phyloP scores from a whole-genome alignment of 2,329 filamentous ascomycete genomes.

The Colletotrichum siamense region DNA sequence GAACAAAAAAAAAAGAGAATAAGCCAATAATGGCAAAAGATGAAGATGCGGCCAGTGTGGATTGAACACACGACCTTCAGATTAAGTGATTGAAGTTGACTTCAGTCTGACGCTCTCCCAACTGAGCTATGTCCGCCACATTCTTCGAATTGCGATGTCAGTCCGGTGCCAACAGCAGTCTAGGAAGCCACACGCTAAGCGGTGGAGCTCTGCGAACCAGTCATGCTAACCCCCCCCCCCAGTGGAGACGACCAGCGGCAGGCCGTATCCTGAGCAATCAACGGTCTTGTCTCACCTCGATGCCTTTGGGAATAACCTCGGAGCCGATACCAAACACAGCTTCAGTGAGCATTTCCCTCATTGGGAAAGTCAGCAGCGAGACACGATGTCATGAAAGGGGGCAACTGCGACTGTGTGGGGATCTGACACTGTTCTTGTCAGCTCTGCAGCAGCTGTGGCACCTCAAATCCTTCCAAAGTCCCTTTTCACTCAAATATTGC shows the following conservation, averaged over 20 bases:
- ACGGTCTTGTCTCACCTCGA: neutral
- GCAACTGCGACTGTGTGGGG: neutral
- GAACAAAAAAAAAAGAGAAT: neutral
- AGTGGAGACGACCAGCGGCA: neutral
- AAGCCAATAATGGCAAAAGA: neutral
- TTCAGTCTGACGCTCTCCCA: constrained; percentile 23
- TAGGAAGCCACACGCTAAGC: neutral
- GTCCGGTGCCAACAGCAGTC: accelerated
- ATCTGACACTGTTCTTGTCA: neutral
- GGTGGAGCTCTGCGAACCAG: neutral
- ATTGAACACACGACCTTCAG: constrained; percentile 24
- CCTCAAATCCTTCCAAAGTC: neutral
- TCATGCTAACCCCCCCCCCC: neutral
- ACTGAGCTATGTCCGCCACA: constrained; percentile 23
- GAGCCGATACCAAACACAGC: neutral
- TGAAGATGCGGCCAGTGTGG: constrained; percentile 22
- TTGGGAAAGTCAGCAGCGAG: neutral
- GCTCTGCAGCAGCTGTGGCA: neutral
- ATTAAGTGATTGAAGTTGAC: constrained; percentile 18
- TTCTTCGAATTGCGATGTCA: neutral
- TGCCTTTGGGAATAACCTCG: neutral
- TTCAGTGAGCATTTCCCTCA: neutral
- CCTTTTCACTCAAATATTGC: neutral
- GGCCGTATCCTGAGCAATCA: neutral
- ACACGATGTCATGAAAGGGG: neutral